These are phyloP conservation scores for Linanthus parryae DNA, from an alignment of 148 eudicot genomes.

Conservation along the genomic window DNA sequence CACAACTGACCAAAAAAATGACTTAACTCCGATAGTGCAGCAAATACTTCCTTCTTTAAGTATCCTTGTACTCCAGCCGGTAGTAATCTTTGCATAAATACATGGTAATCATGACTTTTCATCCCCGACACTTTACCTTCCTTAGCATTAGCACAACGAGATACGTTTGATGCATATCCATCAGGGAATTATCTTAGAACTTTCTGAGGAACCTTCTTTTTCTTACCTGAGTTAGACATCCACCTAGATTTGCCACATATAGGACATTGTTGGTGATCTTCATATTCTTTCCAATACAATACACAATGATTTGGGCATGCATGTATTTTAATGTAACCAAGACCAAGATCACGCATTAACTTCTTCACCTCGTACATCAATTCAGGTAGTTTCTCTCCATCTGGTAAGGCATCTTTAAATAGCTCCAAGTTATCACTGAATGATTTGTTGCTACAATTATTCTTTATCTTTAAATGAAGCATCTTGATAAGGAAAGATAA, in stretches of 20 bases:
- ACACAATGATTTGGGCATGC: not conserved
- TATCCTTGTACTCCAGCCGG: not conserved
- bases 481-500: not conserved
- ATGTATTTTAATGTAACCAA: not conserved
- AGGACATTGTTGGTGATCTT: not conserved
- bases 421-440: not conserved
- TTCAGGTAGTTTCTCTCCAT: not conserved
- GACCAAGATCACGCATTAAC: not conserved
- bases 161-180: not conserved
- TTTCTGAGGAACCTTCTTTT: not conserved
- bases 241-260: not conserved
- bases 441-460: not conserved
- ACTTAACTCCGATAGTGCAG: not conserved
- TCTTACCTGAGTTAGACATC: not conserved
- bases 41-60: not conserved
- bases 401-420: not conserved
- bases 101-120: not conserved
- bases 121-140: not conserved
- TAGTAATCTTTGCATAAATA: not conserved
- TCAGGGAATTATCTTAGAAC: not conserved
- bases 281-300: not conserved
- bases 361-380: not conserved
- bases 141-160: not conserved
- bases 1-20: constrained; percentile 1
- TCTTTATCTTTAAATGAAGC: not conserved